These are phyloP conservation scores for Fusarium dimerum DNA, from an alignment of 2,329 filamentous ascomycete genomes.

Conservation along the genomic window DNA sequence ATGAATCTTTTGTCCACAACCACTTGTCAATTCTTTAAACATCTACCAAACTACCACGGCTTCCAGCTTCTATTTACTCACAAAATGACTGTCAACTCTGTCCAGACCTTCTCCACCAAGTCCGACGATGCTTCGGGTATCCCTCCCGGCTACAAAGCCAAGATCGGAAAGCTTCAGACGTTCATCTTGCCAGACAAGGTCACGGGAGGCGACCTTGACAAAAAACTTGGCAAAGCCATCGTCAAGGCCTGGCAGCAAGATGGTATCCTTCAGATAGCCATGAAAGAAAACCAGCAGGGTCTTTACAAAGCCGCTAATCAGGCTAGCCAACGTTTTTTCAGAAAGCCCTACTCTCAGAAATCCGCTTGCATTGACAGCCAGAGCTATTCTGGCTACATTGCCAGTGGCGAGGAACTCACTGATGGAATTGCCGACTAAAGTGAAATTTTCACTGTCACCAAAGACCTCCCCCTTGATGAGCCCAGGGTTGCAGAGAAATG, in stretches of 20 bases:
- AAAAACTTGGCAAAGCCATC: slow-evolving; percentile 41
- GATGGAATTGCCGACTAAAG: slow-evolving; percentile 52
- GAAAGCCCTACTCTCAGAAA: slow-evolving; percentile 38
- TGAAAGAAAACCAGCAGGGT: slow-evolving; percentile 36
- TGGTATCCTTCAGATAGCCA: slow-evolving; percentile 49
- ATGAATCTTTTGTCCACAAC: no score
- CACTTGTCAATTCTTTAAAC: no score
- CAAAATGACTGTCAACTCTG: not conserved
- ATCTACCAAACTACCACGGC: not conserved
- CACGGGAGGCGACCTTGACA: slow-evolving; percentile 35
- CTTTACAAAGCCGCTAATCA: slow-evolving; percentile 39
- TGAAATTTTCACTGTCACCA: slow-evolving; percentile 54
- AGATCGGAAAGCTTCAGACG: slow-evolving; percentile 37
- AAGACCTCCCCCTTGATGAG: slow-evolving; percentile 43
- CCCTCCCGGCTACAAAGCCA: slow-evolving; percentile 30
- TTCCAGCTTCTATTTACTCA: not conserved
- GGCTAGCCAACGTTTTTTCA: slow-evolving; percentile 43
- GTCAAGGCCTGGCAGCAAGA: slow-evolving; percentile 45
- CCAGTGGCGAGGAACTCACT: slow-evolving; percentile 50
- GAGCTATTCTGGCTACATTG: slow-evolving; percentile 51
- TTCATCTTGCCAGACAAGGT: slow-evolving; percentile 43
- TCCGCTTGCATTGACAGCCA: slow-evolving; percentile 44
- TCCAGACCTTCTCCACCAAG: not conserved
- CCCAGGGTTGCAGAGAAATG: slow-evolving; percentile 42
- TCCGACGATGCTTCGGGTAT: slow-evolving; percentile 13